Conservation (phyloP, 164 flowering plant species). For the Vitis rupestris region DNA sequence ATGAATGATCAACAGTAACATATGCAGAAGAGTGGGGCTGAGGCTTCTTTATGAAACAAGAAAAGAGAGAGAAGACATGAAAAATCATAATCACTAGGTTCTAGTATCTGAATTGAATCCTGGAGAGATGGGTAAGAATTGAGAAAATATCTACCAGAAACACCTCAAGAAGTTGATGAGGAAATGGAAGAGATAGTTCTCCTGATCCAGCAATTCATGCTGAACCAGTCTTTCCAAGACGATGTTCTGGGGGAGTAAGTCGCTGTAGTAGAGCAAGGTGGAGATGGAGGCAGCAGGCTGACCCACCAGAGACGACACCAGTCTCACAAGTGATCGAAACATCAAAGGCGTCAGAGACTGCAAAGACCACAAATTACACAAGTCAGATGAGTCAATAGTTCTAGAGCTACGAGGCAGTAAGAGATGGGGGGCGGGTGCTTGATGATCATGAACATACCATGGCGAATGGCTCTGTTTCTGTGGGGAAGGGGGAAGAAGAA, state of each 20-base stretch:
- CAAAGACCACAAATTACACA: constrained; percentile 5
- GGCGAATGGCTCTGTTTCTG: constrained; percentile 7
- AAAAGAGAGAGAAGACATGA: too few species aligned
- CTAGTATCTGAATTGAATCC: too few species aligned
- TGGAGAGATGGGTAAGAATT: too few species aligned
- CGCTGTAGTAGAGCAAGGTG: constrained; percentile 57
- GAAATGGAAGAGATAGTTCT: constrained; percentile 55
- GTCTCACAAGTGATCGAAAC: constrained; percentile 52
- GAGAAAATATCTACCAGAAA: constrained; percentile 35
- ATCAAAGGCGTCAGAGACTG: constrained; percentile 45
- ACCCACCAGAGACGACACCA: constrained; percentile 29
- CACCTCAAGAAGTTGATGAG: constrained; percentile 57
- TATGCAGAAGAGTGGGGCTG: too few species aligned
- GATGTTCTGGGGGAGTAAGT: constrained; percentile 48
- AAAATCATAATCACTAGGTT: too few species aligned
- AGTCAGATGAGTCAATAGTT: too few species aligned
- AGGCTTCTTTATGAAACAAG: too few species aligned
- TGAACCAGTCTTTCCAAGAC: constrained; percentile 45
- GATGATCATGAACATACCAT: constrained; percentile 20
- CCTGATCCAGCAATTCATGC: constrained; percentile 35
- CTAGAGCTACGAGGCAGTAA: too few species aligned
- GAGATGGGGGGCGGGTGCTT: neutral
- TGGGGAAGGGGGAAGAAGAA: neutral
- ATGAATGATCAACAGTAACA: too few species aligned
- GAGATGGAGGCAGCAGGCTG: constrained; percentile 47